Evolutionary conservation across 139 green algal genomes (phyloP), one percentile per base, ranked within the genome.

Genomic region (Micractinium sp.): DNA sequence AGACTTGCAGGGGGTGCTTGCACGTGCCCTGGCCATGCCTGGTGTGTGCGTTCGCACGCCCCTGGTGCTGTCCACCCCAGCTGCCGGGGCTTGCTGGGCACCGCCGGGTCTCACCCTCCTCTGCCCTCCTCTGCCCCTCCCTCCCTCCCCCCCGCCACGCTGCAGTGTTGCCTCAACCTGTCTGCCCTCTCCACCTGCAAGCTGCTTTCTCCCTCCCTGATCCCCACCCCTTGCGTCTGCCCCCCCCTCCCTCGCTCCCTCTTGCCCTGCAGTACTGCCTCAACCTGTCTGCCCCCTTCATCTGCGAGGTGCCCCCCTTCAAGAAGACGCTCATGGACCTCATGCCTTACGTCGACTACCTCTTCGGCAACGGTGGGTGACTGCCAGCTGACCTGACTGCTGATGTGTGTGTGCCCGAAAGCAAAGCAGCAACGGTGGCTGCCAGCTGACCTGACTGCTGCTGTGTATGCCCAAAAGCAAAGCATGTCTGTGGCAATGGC

Each of bases 211-310:
- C 81, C 14, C 63, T n/a, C 63, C n/a, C n/a, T n/a, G n/a, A 67
- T 67, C 60, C 60, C 15, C 27, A 2, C 38, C 23, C 53, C 47
- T 33, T 84, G 33, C 18, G 27, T 78, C 38, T 63, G 36, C 38
- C 23, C 20, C 41, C 25, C 3, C n/a, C 66, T 2, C 31, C 1
- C 85, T 35, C 25, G 33, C 67, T 69, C 38, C 82, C 29, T 56
- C n/a, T 61, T 47, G 9, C 56, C 56, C 85, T 20, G 61, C 79
- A 87, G 87, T 94, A 94, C 85, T 93, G 85, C 89, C 96, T 98
- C 93, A 99, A 99, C 95, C 88, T 99, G 16, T 97, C 95, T 3
- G 98, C 98, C 2, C 97, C 98, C 36, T 99, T 99, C 94, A 96
- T 99, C 87, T 94, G 96, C 84, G 92, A 99, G 92, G 96, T 99